Base-by-base conservation (phyloP, 2,329 filamentous ascomycete genomes). In the Hymenoscyphus repandus region DNA sequence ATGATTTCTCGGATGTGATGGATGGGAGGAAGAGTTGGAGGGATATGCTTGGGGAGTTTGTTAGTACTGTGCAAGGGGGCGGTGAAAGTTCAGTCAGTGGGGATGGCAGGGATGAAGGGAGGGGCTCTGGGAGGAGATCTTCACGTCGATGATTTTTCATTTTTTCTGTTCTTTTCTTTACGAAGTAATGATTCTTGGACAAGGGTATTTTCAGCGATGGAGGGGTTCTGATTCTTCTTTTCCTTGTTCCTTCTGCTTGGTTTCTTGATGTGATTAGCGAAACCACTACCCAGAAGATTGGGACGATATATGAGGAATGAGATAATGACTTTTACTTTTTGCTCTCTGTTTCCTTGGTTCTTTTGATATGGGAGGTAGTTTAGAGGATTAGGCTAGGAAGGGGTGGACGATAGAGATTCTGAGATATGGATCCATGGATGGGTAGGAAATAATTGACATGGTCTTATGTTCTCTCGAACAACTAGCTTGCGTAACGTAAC, bases 1-100 rank as follows among this genome's bases (percentile, higher is more conserved):
- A 27, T 30, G 56, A 57, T 27, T 58, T 66, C 37, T 58, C 53
- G 5, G 62, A 64, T 27, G 61, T 65, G 9, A 47, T 65, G 17
- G 62, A 63, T 4, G 64, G 64, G 5, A 56, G 47, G 36, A 63
- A 61, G 18, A 59, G 36, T 3, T 66, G 63, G 63, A 62, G 58
- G 39, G 61, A 64, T 58, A 33, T 66, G 11, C 50, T 66, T 30
- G 54, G 44, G 18, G 61, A 56, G 1, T 46, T 65, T 45, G 51
- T 62, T 22, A 54, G 58, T 38, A 13, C n/a, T 22, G 27, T 22
- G 27, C 37, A 49, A 38, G n/a, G 18, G 17, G 22, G 27, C 18
- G 31, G 37, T n/a, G 18, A 20, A 20, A 27, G 58, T 9, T 10
- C 58, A 5, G 52, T 43, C n/a, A 47, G 41, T 33, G 41, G 47